A percentile compares a stretch with the other conserved stretches of the same genome.
Evolutionary conservation across 2,329 filamentous ascomycete genomes (phyloP).

Genomic region (Zymoseptoria brevis): DNA sequence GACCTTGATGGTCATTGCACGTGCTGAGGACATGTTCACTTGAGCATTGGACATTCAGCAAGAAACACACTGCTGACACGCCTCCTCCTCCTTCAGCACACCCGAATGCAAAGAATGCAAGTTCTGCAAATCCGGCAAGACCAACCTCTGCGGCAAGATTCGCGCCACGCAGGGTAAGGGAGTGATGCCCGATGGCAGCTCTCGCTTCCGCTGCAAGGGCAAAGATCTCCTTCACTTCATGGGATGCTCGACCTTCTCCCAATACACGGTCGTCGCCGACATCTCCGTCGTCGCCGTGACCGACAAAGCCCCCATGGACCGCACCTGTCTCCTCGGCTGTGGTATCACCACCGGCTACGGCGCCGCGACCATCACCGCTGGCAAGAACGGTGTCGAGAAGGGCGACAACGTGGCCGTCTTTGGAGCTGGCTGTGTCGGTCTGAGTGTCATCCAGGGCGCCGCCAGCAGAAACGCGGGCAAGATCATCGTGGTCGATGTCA

Average conservation of each 20-base stretch:
- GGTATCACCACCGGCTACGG: slow-evolving; percentile 98
- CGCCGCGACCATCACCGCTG: slow-evolving; percentile 86
- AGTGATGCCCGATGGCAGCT: slow-evolving; percentile 94
- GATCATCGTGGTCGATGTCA: slow-evolving; percentile 75
- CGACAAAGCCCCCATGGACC: slow-evolving; percentile 84
- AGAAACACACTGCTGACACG: slow-evolving; percentile 12
- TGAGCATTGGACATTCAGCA: not conserved
- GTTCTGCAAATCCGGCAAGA: slow-evolving; percentile 99
- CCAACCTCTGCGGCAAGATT: slow-evolving; percentile 98
- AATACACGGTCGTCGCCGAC: slow-evolving; percentile 97
- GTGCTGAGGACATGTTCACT: not conserved
- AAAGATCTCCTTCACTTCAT: slow-evolving; percentile 97
- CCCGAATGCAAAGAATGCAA: slow-evolving; percentile 98
- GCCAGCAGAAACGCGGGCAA: slow-evolving; percentile 71
- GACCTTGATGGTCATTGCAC: slow-evolving; percentile 9
- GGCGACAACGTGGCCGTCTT: slow-evolving; percentile 88
- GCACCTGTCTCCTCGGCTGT: slow-evolving; percentile 90
- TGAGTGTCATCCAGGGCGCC: slow-evolving; percentile 90
- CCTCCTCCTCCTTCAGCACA: slow-evolving; percentile 52
- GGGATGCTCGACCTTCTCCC: slow-evolving; percentile 97
- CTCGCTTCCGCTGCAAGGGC: slow-evolving; percentile 89
- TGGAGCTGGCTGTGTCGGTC: slow-evolving; percentile 89
- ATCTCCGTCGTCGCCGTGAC: slow-evolving; percentile 96
- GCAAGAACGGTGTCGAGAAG: slow-evolving; percentile 60
- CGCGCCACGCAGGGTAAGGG: slow-evolving; percentile 91